phyloP scores from a whole-genome alignment of 75 land plant species.

The Azolla pinnata region DNA sequence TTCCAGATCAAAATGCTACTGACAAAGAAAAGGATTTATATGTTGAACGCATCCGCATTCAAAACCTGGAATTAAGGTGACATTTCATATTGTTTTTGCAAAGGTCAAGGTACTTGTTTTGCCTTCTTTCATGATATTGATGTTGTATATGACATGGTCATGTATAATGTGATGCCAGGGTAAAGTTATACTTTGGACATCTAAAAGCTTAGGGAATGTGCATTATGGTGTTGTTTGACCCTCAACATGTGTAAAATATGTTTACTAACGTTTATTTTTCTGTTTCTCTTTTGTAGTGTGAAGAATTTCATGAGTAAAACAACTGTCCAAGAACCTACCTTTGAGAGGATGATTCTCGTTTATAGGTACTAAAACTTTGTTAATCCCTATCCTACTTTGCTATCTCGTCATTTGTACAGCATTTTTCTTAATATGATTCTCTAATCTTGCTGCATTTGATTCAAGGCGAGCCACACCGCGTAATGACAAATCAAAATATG shows the following conservation, averaged over 20 bases:
- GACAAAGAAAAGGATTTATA: slow-evolving; percentile 22
- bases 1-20: background rate
- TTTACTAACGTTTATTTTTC: too few relatives aligned
- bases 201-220: too few relatives aligned
- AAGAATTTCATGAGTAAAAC: slow-evolving; percentile 46
- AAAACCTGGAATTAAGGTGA: slow-evolving; percentile 73
- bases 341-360: slow-evolving; percentile 88
- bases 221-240: too few relatives aligned
- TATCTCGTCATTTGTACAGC: background rate
- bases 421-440: background rate
- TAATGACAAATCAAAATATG: slow-evolving; percentile 14
- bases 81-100: background rate
- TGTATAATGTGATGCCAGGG: too few relatives aligned
- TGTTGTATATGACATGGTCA: too few relatives aligned
- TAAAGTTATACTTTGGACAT: too few relatives aligned
- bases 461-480: slow-evolving; percentile 38
- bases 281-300: slow-evolving; percentile 24
- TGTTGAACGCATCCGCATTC: slow-evolving; percentile 66
- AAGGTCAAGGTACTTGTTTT: too few relatives aligned
- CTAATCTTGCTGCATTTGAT: slow-evolving; percentile 6
- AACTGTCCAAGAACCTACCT: slow-evolving; percentile 91
- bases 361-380: too few relatives aligned
- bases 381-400: too few relatives aligned
- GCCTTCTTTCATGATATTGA: too few relatives aligned
- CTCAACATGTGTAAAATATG: too few relatives aligned